Percentiles rank a stretch among this genome's conserved stretches.
These are phyloP conservation scores for Metschnikowia sp. DNA, from an alignment of 805 yeast species.

Conservation along the genomic window DNA sequence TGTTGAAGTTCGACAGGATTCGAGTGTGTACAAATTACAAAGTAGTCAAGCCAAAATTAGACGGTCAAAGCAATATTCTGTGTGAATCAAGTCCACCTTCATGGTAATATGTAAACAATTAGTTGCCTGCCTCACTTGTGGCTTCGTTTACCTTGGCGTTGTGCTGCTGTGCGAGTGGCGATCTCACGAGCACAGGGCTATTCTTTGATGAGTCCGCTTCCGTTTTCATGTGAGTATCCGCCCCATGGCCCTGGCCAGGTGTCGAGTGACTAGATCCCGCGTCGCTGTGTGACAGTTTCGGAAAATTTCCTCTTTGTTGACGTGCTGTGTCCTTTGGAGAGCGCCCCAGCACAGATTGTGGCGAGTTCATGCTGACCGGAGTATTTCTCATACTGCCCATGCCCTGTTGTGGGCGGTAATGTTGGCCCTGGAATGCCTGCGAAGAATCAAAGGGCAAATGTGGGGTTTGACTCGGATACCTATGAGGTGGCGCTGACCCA, in stretches of 20 bases:
- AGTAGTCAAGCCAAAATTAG: no score
- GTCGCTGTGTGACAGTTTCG: neutral
- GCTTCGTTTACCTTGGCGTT: neutral
- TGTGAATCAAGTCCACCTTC: no score
- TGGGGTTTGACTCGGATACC: conserved; percentile 3
- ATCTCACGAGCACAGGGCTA: conserved; percentile 7
- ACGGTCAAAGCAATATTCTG: no score
- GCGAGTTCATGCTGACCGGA: conserved; percentile 21
- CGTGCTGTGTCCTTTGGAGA: conserved; percentile 30
- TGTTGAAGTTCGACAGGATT: conserved; percentile 7
- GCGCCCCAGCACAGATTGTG: conserved; percentile 26
- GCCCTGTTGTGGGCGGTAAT: conserved; percentile 1
- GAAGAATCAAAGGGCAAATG: conserved; percentile 5
- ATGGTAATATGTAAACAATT: neutral
- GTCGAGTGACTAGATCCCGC: conserved; percentile 2
- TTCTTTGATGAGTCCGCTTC: conserved; percentile 2
- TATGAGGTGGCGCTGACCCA: neutral
- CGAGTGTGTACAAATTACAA: conserved; percentile 7
- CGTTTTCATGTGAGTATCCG: neutral
- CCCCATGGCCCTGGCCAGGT: conserved; percentile 1
- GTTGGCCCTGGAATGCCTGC: conserved; percentile 8
- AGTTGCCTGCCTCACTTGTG: neutral
- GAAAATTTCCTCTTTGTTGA: conserved; percentile 11
- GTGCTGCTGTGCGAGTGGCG: conserved; percentile 8
- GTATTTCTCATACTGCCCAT: conserved; percentile 18